Percentiles rank a stretch among this genome's conserved stretches.
phyloP scores from a whole-genome alignment of 1,284 basidiomycete genomes.

The Trichosporon faecale region DNA sequence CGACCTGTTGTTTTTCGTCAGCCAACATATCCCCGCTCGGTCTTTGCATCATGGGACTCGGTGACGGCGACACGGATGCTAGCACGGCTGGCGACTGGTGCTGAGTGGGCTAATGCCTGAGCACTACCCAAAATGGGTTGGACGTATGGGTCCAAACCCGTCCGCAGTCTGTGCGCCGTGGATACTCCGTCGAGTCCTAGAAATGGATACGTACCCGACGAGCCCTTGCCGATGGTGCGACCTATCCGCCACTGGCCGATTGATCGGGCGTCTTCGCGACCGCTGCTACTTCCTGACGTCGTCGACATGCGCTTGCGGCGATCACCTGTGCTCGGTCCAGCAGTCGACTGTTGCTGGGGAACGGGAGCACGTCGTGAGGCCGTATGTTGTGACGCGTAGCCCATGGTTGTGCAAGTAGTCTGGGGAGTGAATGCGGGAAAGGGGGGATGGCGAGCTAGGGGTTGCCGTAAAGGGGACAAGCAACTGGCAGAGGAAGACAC shows the following conservation, averaged over 20 bases:
- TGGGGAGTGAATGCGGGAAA: neutral
- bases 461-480: slow-evolving; percentile 8
- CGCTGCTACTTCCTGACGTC: slow-evolving; percentile 20
- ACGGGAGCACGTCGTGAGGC: neutral
- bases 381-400: neutral
- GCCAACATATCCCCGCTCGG: neutral
- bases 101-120: neutral
- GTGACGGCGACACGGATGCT: slow-evolving; percentile 12
- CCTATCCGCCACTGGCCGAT: slow-evolving; percentile 93
- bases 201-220: slow-evolving; percentile 62
- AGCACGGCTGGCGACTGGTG: neutral
- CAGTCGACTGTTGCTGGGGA: slow-evolving; percentile 2
- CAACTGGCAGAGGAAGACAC: neutral
- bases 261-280: slow-evolving; percentile 48
- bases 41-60: slow-evolving; percentile 12
- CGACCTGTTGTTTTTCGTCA: slow-evolving; percentile 60
- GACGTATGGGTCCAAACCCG: neutral
- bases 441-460: slow-evolving; percentile 1
- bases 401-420: neutral
- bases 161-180: slow-evolving; percentile 5
- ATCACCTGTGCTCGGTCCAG: slow-evolving; percentile 4
- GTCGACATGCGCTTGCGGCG: slow-evolving; percentile 22
- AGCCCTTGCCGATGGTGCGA: slow-evolving; percentile 83
- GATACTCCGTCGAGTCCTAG: neutral
- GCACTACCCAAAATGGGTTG: neutral